phyloP scores from a whole-genome alignment of 2,329 filamentous ascomycete species.

The Neurospora crassa region DNA sequence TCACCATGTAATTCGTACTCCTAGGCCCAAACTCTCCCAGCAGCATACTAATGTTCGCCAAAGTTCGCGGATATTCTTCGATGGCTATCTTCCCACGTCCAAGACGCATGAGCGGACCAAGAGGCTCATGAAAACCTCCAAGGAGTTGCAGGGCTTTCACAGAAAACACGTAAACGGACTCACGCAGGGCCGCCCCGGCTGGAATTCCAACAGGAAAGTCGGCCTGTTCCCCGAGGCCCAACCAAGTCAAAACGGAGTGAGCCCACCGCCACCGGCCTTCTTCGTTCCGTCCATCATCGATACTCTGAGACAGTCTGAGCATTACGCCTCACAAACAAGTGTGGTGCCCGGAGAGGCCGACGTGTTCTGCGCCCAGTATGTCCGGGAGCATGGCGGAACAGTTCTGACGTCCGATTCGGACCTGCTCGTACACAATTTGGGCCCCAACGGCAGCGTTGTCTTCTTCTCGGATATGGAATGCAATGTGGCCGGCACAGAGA shows the following conservation, averaged over 20 bases:
- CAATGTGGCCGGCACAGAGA: background rate
- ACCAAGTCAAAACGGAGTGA: constrained; percentile 16
- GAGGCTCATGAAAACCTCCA: constrained; percentile 49
- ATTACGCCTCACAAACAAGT: constrained; percentile 33
- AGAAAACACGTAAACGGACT: constrained; percentile 21
- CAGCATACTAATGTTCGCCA: constrained; percentile 8
- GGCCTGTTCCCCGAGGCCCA: constrained; percentile 19
- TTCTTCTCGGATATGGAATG: constrained; percentile 57
- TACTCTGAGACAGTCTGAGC: constrained; percentile 39
- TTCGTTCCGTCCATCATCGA: constrained; percentile 72
- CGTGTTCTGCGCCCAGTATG: constrained; percentile 60
- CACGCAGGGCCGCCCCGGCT: constrained; percentile 10
- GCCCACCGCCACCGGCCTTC: constrained; percentile 47
- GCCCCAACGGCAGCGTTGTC: constrained; percentile 48
- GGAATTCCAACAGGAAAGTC: constrained; percentile 9
- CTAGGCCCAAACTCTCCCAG: background rate
- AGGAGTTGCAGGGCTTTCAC: constrained; percentile 43
- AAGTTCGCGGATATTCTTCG: constrained; percentile 70
- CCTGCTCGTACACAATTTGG: constrained; percentile 65
- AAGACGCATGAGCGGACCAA: constrained; percentile 55
- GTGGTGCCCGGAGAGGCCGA: constrained; percentile 83
- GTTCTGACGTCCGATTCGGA: constrained; percentile 84
- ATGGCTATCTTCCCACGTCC: constrained; percentile 62
- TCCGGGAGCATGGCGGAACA: constrained; percentile 42
- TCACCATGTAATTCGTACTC: constrained; percentile 47